Conservation (phyloP, 768 basidiomycete genomes). For the Zangia roseola region DNA sequence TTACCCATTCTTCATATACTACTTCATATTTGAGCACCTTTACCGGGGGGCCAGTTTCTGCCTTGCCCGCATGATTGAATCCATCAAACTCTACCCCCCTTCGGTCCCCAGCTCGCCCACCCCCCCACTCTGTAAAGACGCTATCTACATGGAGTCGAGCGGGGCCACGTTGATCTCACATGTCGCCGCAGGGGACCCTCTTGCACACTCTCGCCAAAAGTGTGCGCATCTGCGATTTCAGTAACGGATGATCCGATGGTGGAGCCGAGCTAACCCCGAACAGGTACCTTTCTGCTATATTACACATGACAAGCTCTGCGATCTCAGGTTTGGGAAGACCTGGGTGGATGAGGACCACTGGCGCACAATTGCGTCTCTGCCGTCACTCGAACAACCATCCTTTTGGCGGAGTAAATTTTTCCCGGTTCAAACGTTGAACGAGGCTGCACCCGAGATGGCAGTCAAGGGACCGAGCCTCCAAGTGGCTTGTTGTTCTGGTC, state of each 20-base stretch:
- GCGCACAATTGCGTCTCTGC: conserved; percentile 7
- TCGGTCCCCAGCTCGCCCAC: too few species aligned
- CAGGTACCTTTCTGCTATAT: background rate
- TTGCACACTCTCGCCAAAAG: conserved; percentile 31
- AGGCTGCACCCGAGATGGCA: background rate
- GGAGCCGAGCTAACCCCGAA: background rate
- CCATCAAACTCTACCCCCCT: conserved; percentile 26
- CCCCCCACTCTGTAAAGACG: background rate
- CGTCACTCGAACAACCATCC: conserved; percentile 15
- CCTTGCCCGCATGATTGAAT: conserved; percentile 41
- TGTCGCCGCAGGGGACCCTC: conserved; percentile 24
- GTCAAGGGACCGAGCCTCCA: too few species aligned
- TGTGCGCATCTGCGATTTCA: conserved; percentile 27
- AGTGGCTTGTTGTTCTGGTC: too few species aligned
- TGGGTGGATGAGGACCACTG: conserved; percentile 18
- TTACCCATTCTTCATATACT: conserved; percentile 42
- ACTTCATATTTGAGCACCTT: conserved; percentile 39
- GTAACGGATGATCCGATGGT: background rate
- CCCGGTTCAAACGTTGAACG: background rate
- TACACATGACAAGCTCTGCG: background rate
- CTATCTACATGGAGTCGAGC: background rate
- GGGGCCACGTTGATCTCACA: conserved; percentile 24
- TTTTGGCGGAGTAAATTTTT: conserved; percentile 5
- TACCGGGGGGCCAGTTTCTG: conserved; percentile 33
- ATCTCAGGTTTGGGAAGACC: too few species aligned